Conservation (phyloP, 2,329 filamentous ascomycete species). For the Beauveria sp. region DNA sequence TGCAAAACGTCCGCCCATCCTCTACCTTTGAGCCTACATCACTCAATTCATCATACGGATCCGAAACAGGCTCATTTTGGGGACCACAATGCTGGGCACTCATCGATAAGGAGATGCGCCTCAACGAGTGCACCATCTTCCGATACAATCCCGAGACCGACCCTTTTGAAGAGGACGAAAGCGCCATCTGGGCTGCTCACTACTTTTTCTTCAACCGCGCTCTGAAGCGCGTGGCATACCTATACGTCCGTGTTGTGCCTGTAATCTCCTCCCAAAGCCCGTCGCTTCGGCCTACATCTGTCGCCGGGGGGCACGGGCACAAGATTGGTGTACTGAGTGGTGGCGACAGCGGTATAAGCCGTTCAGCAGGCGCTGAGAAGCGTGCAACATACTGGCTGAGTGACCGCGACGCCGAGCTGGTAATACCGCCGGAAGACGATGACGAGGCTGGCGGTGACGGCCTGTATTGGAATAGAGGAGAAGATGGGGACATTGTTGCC, state of each 20-base stretch:
- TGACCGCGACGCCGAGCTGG: constrained; percentile 46
- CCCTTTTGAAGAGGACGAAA: constrained; percentile 85
- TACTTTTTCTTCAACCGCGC: constrained; percentile 98
- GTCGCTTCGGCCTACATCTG: constrained; percentile 28
- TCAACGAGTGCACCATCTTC: constrained; percentile 84
- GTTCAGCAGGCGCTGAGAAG: constrained; percentile 42
- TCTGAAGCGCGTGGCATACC: constrained; percentile 85
- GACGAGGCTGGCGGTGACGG: constrained; percentile 43
- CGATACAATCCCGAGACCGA: constrained; percentile 85
- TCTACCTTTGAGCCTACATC: constrained; percentile 35
- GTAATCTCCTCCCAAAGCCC: constrained; percentile 61
- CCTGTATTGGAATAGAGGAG: constrained; percentile 50
- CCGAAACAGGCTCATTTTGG: constrained; percentile 59
- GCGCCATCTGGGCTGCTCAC: constrained; percentile 88
- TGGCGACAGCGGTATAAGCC: constrained; percentile 4
- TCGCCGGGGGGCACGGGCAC: constrained; percentile 19
- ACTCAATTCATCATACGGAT: constrained; percentile 32
- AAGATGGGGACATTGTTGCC: constrained; percentile 49
- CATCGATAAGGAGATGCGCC: constrained; percentile 89
- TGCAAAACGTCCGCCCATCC: constrained; percentile 77
- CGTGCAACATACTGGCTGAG: constrained; percentile 86
- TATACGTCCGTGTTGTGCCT: constrained; percentile 85
- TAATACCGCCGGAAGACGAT: constrained; percentile 37
- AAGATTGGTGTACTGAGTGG: constrained; percentile 10
- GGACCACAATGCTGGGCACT: constrained; percentile 85